Evolutionary conservation across 2,329 filamentous ascomycete species (phyloP).

Genomic region (Phyllosticta ampelicida): DNA sequence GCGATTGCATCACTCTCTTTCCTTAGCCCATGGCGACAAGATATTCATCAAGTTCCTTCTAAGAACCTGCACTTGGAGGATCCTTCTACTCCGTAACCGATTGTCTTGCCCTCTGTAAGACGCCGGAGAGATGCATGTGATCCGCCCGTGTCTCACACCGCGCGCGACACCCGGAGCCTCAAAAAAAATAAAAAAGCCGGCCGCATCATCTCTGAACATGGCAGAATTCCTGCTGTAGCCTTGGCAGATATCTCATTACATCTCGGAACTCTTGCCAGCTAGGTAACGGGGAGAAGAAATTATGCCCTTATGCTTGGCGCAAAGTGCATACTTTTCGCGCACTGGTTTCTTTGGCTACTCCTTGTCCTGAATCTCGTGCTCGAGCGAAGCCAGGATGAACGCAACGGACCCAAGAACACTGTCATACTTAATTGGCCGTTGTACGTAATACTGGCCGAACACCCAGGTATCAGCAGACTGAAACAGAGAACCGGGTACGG

Average conservation of each 20-base stretch:
- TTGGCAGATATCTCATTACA: constrained; percentile 21
- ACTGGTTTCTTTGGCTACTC: constrained; percentile 18
- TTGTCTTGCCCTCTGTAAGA: not conserved
- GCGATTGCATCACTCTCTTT: not conserved
- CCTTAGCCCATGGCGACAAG: not conserved
- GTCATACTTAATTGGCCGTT: constrained; percentile 24
- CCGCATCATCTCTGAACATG: not conserved
- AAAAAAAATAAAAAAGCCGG: not conserved
- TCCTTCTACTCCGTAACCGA: not conserved
- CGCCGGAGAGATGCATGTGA: not conserved
- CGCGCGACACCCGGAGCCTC: not conserved
- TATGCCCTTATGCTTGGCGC: not conserved
- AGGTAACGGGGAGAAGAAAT: not conserved
- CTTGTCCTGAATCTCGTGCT: constrained; percentile 13
- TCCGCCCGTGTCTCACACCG: not conserved
- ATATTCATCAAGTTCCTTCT: not conserved
- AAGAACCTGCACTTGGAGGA: not conserved
- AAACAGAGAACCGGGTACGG: not conserved
- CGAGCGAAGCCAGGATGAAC: constrained; percentile 19
- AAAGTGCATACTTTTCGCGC: not conserved
- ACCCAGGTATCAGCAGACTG: not conserved
- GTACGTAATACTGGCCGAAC: constrained; percentile 33
- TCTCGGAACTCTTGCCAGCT: not conserved
- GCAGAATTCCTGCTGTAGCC: not conserved
- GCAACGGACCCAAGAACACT: constrained; percentile 16